Percentiles rank a stretch among this genome's conserved stretches.
Evolutionary conservation across 2,329 filamentous ascomycete genomes (phyloP).

Genomic region (Parastagonospora avenae): DNA sequence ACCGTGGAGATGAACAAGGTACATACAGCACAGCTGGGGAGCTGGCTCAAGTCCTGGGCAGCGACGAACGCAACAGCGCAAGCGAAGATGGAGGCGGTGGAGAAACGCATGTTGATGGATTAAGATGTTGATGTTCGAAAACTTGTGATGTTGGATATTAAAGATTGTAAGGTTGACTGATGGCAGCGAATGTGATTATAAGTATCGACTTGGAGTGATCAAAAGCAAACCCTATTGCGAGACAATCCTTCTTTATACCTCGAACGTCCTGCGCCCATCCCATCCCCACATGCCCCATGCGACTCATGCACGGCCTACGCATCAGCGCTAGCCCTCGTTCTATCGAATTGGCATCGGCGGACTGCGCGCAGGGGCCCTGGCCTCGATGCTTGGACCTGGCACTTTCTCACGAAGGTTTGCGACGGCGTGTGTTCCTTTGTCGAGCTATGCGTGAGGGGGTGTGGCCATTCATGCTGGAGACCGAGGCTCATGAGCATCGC

Average conservation of each 20-base stretch:
- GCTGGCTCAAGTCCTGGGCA: constrained; percentile 32
- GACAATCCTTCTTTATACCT: not conserved
- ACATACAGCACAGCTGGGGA: constrained; percentile 46
- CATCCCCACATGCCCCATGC: not conserved
- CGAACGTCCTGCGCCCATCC: not conserved
- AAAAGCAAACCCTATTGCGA: not conserved
- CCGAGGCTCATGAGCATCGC: not conserved
- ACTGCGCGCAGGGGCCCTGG: not conserved
- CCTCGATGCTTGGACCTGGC: too few relatives aligned
- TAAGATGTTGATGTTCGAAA: not conserved
- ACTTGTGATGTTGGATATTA: not conserved
- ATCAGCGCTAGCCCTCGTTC: too few relatives aligned
- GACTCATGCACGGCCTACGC: not conserved
- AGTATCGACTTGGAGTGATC: not conserved
- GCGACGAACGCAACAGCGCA: constrained; percentile 32
- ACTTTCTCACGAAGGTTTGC: not conserved
- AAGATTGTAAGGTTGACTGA: not conserved
- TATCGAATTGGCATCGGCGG: not conserved
- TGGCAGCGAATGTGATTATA: too few relatives aligned
- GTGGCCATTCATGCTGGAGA: not conserved
- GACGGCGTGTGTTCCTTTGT: not conserved
- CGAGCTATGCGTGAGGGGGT: not conserved
- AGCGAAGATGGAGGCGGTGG: constrained; percentile 27
- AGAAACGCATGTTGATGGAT: constrained; percentile 39
- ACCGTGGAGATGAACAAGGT: not conserved